Evolutionary conservation across 2,329 filamentous ascomycete species (phyloP), one percentile per base, ranked within the genome.

Genomic region (Trichothecium roseum): DNA sequence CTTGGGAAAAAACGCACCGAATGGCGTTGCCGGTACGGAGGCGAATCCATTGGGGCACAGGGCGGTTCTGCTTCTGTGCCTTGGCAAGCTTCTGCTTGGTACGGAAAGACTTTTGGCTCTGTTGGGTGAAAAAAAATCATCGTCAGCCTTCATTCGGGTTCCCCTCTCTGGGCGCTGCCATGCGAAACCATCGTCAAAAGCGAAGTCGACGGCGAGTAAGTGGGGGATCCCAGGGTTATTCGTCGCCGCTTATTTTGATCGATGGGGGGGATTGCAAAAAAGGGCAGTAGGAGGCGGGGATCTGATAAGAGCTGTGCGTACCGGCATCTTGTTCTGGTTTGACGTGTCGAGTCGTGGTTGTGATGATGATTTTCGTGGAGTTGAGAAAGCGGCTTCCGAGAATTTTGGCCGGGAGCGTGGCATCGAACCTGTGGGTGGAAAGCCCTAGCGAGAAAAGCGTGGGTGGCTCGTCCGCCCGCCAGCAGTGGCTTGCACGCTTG

Each of bases 11-110:
- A 49, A 70, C 81, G 72, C 86, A 98, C 91, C 89, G 84, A 75
- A 98, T 95, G 72, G 88, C 95, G 81, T 98, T 98, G 70, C 81
- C 83, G 59, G 91, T 96, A 68, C 89, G 83, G 62, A 98, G 81
- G 66, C 91, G 84, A 67, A 98, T 96, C 91, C 91, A 98, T 78
- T 98, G 91, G 52, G 91, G 91, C 66, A 98, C 95, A 57, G 91
- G 91, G 67, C 91, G 84, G 83, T 98, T 98, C 78, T 96, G 89
- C 81, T 94, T 96, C 79, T 96, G 89, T 66, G 91, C 91, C 79
- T 89, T 95, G 65, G 91, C 91, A 75, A 98, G 87, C 91, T 98
- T 98, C 72, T 93, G 84, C 88, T 98, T 98, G 72, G 88, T 95
- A 68, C 88, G 84, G 87, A 98, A 98, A 66, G 88, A 85, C 83